Evolutionary conservation across 305 asterid species (phyloP).

Genomic region (Fraxinus velutina): DNA sequence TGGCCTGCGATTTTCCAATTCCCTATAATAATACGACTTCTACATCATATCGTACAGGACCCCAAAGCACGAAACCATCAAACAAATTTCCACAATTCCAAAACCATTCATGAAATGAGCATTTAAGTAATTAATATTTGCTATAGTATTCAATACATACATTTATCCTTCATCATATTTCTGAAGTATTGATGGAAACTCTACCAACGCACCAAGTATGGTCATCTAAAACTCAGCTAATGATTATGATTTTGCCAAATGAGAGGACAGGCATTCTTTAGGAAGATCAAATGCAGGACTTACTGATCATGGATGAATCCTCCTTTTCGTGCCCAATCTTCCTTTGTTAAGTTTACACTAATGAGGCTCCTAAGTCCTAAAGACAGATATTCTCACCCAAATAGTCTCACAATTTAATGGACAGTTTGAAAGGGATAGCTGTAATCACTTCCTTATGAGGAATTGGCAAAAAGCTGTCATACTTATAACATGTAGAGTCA

Average conservation of each 20-base stretch:
- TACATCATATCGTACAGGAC: background rate
- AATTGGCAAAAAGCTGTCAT: background rate
- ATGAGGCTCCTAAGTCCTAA: background rate
- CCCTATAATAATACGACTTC: background rate
- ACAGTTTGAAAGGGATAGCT: background rate
- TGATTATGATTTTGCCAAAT: background rate
- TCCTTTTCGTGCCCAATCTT: background rate
- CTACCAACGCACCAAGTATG: background rate
- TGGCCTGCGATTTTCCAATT: background rate
- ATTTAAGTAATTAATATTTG: background rate
- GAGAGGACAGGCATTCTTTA: background rate
- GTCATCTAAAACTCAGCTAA: background rate
- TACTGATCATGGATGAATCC: background rate
- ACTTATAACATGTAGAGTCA: background rate
- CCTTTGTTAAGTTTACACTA: background rate
- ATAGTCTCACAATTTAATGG: background rate
- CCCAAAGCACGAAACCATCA: background rate
- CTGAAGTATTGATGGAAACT: background rate
- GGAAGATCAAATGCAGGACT: background rate
- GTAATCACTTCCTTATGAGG: background rate
- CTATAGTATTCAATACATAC: background rate
- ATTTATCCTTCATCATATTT: background rate
- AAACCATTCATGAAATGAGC: background rate
- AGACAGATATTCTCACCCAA: background rate
- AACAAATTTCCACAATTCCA: background rate